These are phyloP conservation scores for Capsicum chinense DNA, from an alignment of 257 asterid genomes.

Conservation along the genomic window DNA sequence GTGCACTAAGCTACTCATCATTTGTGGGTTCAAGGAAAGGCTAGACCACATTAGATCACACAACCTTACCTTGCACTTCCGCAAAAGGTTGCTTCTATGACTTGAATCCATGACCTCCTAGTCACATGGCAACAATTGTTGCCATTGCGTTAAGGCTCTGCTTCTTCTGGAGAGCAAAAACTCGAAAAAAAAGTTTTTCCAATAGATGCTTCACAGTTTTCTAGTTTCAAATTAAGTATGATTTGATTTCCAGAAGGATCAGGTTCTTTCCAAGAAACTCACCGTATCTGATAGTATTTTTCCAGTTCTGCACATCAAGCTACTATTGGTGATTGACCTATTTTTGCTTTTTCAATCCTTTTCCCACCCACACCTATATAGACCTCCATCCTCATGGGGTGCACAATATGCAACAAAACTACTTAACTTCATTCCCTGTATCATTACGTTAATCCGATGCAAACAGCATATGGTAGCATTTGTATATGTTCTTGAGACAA, in stretches of 20 bases:
- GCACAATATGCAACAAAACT: neutral
- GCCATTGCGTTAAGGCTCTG: neutral
- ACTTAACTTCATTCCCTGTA: neutral
- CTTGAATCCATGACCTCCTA: neutral
- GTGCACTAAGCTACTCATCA: neutral
- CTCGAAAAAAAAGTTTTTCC: neutral
- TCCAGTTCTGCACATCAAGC: neutral
- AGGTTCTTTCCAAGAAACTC: neutral
- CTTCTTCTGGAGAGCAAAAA: neutral
- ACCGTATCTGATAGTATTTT: neutral
- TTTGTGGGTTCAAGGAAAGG: neutral
- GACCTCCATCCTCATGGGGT: constrained; percentile 12
- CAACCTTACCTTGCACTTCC: neutral
- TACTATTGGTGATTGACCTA: neutral
- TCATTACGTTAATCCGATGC: neutral
- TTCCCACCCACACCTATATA: neutral
- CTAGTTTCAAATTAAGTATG: neutral
- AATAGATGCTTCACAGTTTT: neutral
- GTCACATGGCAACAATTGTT: neutral
- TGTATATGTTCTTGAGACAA: neutral
- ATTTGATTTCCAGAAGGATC: neutral
- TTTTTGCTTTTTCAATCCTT: neutral
- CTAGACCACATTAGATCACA: neutral
- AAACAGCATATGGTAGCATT: neutral
- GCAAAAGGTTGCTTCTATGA: neutral